phyloP scores from a whole-genome alignment of 768 basidiomycete genomes.

The Suillus subluteus region DNA sequence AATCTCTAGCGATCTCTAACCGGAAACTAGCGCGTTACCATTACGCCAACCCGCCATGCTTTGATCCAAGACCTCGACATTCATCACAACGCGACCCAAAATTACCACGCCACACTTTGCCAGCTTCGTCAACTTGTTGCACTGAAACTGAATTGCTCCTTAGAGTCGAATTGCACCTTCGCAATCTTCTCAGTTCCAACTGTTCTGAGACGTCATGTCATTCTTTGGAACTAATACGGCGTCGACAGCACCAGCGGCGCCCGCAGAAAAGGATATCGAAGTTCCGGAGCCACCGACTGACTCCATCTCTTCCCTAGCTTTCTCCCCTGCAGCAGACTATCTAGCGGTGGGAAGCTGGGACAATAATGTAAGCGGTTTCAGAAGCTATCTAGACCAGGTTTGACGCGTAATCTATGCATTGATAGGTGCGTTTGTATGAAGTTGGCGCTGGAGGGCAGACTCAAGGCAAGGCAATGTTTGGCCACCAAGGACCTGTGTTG shows the following conservation, averaged over 20 bases:
- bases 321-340: constrained; percentile 85
- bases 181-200: neutral
- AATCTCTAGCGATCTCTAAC: constrained; percentile 53
- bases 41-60: constrained; percentile 59
- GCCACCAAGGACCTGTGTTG: constrained; percentile 88
- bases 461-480: constrained; percentile 88
- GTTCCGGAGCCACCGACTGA: constrained; percentile 82
- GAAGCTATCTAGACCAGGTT: neutral
- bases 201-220: constrained; percentile 36
- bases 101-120: constrained; percentile 21
- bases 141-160: constrained; percentile 4
- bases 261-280: constrained; percentile 78
- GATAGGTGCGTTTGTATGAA: constrained; percentile 90
- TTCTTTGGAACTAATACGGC: constrained; percentile 43
- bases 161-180: neutral
- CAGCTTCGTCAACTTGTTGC: neutral
- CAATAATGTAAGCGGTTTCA: constrained; percentile 66
- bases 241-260: constrained; percentile 39
- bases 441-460: constrained; percentile 79
- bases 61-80: neutral
- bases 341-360: constrained; percentile 95
- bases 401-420: constrained; percentile 20
- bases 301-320: constrained; percentile 83
- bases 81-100: neutral
- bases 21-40: constrained; percentile 70